phyloP scores from a whole-genome alignment of 371 early-diverging fungal species.

The Entomophthora muscae region DNA sequence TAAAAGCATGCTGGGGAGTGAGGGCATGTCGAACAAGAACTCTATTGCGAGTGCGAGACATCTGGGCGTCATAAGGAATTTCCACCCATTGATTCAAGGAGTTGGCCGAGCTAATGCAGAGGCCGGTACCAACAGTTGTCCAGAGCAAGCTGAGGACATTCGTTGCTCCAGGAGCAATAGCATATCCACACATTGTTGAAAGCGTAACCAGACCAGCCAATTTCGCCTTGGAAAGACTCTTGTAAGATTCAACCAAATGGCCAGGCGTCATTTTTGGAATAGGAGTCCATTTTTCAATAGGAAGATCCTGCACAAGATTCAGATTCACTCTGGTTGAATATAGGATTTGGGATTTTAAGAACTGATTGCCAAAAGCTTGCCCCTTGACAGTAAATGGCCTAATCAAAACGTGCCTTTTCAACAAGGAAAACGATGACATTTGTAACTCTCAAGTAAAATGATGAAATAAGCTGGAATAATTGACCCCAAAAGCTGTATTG shows the following conservation, averaged over 20 bases:
- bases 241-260: constrained; percentile 29
- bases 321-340: too few species aligned
- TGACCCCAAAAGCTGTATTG: too few species aligned
- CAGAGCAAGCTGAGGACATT: constrained; percentile 48
- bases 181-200: constrained; percentile 90
- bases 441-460: too few species aligned
- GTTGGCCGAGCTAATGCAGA: constrained; percentile 88
- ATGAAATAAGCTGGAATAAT: too few species aligned
- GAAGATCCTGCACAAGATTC: too few species aligned
- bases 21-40: constrained; percentile 64
- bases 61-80: constrained; percentile 90
- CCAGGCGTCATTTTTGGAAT: constrained; percentile 17
- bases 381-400: too few species aligned
- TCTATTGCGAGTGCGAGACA: constrained; percentile 82
- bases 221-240: constrained; percentile 57
- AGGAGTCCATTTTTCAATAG: constrained; percentile 22
- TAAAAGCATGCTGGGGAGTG: constrained; percentile 73
- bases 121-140: constrained; percentile 72
- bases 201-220: constrained; percentile 77
- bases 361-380: too few species aligned
- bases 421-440: too few species aligned
- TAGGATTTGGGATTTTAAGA: too few species aligned
- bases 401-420: too few species aligned
- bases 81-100: constrained; percentile 93
- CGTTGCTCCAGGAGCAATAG: constrained; percentile 68